Conservation (phyloP, 2,329 filamentous ascomycete genomes). For the Nakataea oryzae region DNA sequence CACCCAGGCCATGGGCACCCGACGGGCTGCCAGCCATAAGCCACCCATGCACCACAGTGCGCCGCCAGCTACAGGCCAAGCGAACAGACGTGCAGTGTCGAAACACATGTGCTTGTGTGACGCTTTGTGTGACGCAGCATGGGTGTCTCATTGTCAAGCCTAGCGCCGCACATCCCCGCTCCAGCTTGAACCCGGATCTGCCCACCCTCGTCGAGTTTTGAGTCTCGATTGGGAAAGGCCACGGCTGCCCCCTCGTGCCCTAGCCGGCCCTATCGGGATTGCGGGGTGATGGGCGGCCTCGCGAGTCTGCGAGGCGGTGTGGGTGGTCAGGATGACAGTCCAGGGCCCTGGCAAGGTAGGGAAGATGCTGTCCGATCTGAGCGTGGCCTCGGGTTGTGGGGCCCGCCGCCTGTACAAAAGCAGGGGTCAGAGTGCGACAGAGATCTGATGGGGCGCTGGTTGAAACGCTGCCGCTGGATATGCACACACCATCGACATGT, state of each 20-base stretch:
- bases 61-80: too few species aligned
- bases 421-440: too few species aligned
- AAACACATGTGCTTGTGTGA: background rate
- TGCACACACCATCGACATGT: background rate
- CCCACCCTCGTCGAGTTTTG: background rate
- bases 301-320: background rate
- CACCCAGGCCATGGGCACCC: background rate
- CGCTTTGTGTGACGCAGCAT: background rate
- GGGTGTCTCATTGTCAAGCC: background rate
- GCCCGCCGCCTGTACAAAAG: too few species aligned
- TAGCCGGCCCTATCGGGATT: background rate
- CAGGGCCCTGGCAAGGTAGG: background rate
- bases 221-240: background rate
- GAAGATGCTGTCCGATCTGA: background rate
- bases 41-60: background rate
- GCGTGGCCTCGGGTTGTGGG: background rate
- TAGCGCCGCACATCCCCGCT: background rate
- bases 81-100: too few species aligned
- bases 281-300: background rate
- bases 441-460: too few species aligned
- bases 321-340: background rate
- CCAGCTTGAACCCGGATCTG: background rate
- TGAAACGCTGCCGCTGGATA: background rate
- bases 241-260: too few species aligned
- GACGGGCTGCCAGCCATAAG: too few species aligned